Conservation (phyloP, 257 asterid species). For the Ilex asprella region DNA sequence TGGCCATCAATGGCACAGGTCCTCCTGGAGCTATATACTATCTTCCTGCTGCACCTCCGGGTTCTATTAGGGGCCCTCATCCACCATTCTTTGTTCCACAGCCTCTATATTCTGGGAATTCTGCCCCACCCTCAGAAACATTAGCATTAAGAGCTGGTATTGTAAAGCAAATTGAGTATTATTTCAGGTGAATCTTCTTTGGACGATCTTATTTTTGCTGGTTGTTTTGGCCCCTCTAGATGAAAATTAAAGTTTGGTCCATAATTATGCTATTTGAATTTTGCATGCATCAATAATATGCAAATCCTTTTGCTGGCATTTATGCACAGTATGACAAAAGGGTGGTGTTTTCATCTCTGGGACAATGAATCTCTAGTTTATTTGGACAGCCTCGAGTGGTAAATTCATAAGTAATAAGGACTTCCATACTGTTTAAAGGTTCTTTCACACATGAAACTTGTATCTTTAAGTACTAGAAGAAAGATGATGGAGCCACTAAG, state of each 20-base stretch:
- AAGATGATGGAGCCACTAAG: neutral
- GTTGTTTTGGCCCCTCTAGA: constrained; percentile 8
- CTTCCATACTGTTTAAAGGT: neutral
- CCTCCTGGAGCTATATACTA: constrained; percentile 55
- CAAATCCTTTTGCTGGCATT: neutral
- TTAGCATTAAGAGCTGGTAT: constrained; percentile 44
- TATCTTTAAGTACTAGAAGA: neutral
- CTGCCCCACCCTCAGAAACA: constrained; percentile 39
- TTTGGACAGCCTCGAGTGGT: neutral
- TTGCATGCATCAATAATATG: neutral
- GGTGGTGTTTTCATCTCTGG: neutral
- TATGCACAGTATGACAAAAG: neutral
- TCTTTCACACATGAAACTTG: neutral
- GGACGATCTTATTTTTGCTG: constrained; percentile 8
- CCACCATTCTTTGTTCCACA: constrained; percentile 52
- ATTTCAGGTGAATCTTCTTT: constrained; percentile 64
- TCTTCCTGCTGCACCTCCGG: constrained; percentile 58
- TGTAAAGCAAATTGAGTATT: constrained; percentile 82
- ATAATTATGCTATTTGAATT: neutral
- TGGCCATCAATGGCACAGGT: constrained; percentile 39
- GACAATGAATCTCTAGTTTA: neutral
- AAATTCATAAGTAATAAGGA: neutral
- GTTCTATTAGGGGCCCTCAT: constrained; percentile 54
- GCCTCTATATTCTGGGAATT: constrained; percentile 54
- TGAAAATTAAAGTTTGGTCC: constrained; percentile 10